Base-by-base conservation (phyloP, 257 asterid genomes). In the Capsicum rhomboideum region DNA sequence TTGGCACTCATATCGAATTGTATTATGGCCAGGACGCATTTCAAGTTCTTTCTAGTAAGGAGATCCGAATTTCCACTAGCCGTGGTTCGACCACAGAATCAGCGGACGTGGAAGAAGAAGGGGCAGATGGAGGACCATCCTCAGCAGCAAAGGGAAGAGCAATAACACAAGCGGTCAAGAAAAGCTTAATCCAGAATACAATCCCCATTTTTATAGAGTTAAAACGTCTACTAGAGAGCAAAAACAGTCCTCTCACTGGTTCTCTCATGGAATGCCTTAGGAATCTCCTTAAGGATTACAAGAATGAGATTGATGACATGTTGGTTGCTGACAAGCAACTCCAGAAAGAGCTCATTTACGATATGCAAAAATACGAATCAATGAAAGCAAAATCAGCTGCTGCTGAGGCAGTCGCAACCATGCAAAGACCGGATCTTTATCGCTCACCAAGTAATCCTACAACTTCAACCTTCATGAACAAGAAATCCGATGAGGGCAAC, bases 121-220 rank as follows among this genome's bases (percentile, higher is more conserved):
- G 88, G 2, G 92, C 89, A 46, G 97, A 85, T 18, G 91, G 87
- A 52, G 92, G 88, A 40, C 81, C 91, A 54, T 69, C 92, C 18
- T 10, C 90, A 49, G 82, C 91, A 34, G 86, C 89, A 44, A 93
- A 89, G 85, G 97, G 98, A 77, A 87, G 92, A 86, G 90, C 88
- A 82, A 90, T 96, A 83, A 93, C 98, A 49, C 98, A 93, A 86
- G 99, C 96, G 17, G 94, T 96, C 55, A 87, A 93, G 61, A 96
- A 94, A 84, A 93, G 98, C 69, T 93, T 96, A 26, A 92, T 96
- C 88, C 99, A 94, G 83, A 96, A 93, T 46, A 94, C 99, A 0
- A 90, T 94, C 84, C 99, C 99, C n/a, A 96, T 94, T 66, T 96
- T 94, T 89, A 94, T 94, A 37, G 98, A 96, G 92, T 87, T 96